Base-by-base conservation (phyloP, 2,329 filamentous ascomycete genomes). In the Escovopsis sp. region DNA sequence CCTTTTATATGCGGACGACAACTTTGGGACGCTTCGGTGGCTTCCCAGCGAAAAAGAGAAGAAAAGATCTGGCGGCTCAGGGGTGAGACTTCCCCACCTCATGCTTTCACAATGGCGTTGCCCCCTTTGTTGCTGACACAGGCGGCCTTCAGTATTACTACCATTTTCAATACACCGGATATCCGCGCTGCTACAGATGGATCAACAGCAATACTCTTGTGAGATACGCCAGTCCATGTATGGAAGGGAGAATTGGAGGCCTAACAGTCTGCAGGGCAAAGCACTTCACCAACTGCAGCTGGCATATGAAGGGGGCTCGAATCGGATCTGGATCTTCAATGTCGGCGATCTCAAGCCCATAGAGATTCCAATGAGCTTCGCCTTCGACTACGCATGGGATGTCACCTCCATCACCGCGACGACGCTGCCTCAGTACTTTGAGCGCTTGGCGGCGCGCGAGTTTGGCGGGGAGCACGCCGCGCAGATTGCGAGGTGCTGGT, bases 151-250 rank as follows among this genome's bases (percentile, higher is more conserved):
- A 62, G 60, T 50, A 61, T 6, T 70, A 69, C 36, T 69, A 72
- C 45, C 74, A 79, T 47, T 72, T 77, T 34, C 72, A 79, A 48
- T 79, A 77, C 42, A 76, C 80, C 4, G 77, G 77, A 2, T 67
- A 69, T 34, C 74, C 76, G 4, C 64, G 75, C 11, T 68, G 70
- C 53, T 76, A 74, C 51, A 76, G 73, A 41, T 75, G 72, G 71
- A 75, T 77, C 48, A 78, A 80, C 51, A 77, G 71, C 4, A 75
- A 76, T 45, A 69, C 72, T 11, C 57, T 77, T 11, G 69, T 72
- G 51, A 4, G 53, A 4, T 6, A 3, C 3, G 12, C 1, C 1
- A 7, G 0, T 6, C 1, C 15, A 4, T 5, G 6, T 5, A 2
- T 8, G 0, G 6, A 38, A 1, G 7, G 0, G 6, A 39, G 1